Conservation (phyloP, 2,329 filamentous ascomycete genomes). For the Fusarium longipes region DNA sequence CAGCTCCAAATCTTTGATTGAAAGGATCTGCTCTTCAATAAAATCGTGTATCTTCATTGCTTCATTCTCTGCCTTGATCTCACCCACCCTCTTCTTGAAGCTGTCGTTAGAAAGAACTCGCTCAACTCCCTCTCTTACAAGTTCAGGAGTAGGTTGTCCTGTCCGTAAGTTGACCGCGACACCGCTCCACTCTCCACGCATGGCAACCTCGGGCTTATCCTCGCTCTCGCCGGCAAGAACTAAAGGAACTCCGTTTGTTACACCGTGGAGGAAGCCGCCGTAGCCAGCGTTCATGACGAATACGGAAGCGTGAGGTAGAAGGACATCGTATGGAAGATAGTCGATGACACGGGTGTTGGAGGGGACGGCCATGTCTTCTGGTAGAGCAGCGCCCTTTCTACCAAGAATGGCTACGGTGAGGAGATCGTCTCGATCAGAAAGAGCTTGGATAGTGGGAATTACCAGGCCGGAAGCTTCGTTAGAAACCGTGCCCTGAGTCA, state of each 20-base stretch:
- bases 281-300: conserved; percentile 63
- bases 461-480: conserved; percentile 56
- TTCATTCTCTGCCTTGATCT: conserved; percentile 51
- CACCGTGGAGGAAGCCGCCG: conserved; percentile 58
- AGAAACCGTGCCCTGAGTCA: conserved; percentile 61
- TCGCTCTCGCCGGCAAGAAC: conserved; percentile 57
- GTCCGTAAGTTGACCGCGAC: conserved; percentile 58
- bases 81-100: conserved; percentile 49
- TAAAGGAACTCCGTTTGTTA: conserved; percentile 60
- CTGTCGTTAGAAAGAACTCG: conserved; percentile 46
- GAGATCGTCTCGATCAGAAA: conserved; percentile 55
- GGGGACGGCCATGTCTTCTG: conserved; percentile 48
- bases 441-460: conserved; percentile 57
- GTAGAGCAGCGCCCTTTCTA: conserved; percentile 39
- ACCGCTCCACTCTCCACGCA: conserved; percentile 57
- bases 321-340: conserved; percentile 60
- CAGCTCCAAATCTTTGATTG: background rate
- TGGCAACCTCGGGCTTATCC: conserved; percentile 56
- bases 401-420: conserved; percentile 51
- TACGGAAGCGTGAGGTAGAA: conserved; percentile 57
- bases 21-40: conserved; percentile 41
- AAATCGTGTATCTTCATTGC: conserved; percentile 42
- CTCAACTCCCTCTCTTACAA: conserved; percentile 49
- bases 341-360: conserved; percentile 58
- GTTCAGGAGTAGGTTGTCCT: conserved; percentile 46